Percentiles rank a stretch among this genome's conserved stretches.
Evolutionary conservation across 192 early-diverging fungal genomes (phyloP).

Genomic region (Geranomyces michiganensis): DNA sequence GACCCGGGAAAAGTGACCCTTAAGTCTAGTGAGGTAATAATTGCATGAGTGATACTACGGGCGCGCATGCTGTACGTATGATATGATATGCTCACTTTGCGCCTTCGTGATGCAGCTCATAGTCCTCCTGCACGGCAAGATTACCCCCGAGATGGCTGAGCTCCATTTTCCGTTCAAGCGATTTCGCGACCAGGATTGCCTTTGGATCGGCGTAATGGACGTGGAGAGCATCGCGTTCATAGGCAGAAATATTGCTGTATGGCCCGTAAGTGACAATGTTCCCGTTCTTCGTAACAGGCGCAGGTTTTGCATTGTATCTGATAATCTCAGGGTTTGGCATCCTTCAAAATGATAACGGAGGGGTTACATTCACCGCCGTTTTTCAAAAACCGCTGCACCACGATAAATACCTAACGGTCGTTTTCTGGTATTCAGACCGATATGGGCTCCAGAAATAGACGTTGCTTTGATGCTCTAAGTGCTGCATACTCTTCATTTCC

Average conservation of each 20-base stretch:
- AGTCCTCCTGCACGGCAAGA: slow-evolving; percentile 83
- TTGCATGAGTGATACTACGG: not conserved
- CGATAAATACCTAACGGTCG: slow-evolving; percentile 71
- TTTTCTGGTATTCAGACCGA: slow-evolving; percentile 71
- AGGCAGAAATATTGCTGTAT: slow-evolving; percentile 51
- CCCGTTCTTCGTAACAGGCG: slow-evolving; percentile 46
- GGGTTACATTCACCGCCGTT: not conserved
- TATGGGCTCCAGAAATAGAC: slow-evolving; percentile 70
- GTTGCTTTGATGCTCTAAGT: slow-evolving; percentile 63
- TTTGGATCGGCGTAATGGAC: slow-evolving; percentile 72
- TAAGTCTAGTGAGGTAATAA: slow-evolving; percentile 25
- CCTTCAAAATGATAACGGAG: slow-evolving; percentile 11
- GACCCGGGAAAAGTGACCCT: slow-evolving; percentile 72
- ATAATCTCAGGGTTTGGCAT: slow-evolving; percentile 40
- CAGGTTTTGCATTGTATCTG: slow-evolving; percentile 24
- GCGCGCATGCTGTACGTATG: not conserved
- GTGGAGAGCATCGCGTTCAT: slow-evolving; percentile 44
- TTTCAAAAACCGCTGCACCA: too few relatives aligned
- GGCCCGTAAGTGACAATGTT: slow-evolving; percentile 77
- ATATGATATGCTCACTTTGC: slow-evolving; percentile 62
- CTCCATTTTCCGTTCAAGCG: slow-evolving; percentile 70
- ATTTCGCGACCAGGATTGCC: slow-evolving; percentile 60
- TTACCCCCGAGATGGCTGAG: slow-evolving; percentile 85
- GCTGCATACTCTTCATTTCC: slow-evolving; percentile 69
- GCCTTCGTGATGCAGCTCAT: slow-evolving; percentile 71